These are phyloP conservation scores for Cucumis hystrix DNA, from an alignment of 306 rosid species.

Conservation along the genomic window DNA sequence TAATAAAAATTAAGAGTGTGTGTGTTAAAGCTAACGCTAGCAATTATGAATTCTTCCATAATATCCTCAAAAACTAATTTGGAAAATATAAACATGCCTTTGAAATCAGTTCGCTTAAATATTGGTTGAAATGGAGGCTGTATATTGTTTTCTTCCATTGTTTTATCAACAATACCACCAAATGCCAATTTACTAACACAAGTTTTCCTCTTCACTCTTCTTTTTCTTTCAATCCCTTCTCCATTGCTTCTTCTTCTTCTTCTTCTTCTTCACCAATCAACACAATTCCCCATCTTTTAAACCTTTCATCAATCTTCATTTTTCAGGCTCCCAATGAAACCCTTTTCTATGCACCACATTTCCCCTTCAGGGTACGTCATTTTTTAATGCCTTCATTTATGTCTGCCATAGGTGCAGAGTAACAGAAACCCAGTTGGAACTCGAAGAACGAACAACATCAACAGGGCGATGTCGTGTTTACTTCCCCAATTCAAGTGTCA, in stretches of 20 bases:
- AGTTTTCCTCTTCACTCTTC: no score
- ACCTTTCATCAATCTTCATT: neutral
- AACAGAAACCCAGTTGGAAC: neutral
- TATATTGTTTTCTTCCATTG: neutral
- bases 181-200: slow-evolving; percentile 6
- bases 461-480: slow-evolving; percentile 55
- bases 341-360: neutral
- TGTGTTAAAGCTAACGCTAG: no score
- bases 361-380: neutral
- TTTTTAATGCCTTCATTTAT: neutral
- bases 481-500: slow-evolving; percentile 65
- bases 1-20: no score
- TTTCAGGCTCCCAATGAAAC: neutral
- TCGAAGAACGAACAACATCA: neutral
- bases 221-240: no score
- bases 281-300: neutral
- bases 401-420: neutral
- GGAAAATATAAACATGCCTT: no score
- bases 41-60: no score
- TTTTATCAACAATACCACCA: slow-evolving; percentile 8
- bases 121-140: no score
- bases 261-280: neutral
- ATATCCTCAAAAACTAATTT: no score
- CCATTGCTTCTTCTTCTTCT: neutral
- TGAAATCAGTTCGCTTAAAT: no score